These are phyloP conservation scores for Tuber umbilicatum DNA, from an alignment of 495 filamentous ascomycete species.

Conservation along the genomic window DNA sequence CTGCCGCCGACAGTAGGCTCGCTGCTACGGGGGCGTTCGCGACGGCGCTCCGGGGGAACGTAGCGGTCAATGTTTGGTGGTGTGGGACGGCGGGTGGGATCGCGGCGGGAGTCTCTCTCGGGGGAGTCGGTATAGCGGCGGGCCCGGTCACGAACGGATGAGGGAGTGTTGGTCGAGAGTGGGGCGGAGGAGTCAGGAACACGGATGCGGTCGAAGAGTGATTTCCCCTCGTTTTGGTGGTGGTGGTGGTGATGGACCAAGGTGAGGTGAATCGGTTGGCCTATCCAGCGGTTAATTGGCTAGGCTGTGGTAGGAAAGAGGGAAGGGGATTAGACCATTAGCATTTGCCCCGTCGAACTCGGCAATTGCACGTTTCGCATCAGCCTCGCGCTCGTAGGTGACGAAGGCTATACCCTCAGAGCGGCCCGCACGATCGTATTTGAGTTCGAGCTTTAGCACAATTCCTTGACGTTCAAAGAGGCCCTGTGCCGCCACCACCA, in stretches of 20 bases:
- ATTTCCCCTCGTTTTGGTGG: conserved; percentile 43
- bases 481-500: conserved; percentile 51
- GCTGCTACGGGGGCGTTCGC: conserved; percentile 37
- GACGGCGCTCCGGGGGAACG: conserved; percentile 56
- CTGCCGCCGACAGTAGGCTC: conserved; percentile 44
- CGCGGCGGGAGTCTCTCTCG: conserved; percentile 27
- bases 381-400: conserved; percentile 61
- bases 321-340: conserved; percentile 50
- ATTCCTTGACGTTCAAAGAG: conserved; percentile 74
- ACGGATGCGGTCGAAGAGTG: conserved; percentile 60
- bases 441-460: conserved; percentile 60
- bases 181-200: conserved; percentile 44
- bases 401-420: conserved; percentile 81
- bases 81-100: conserved; percentile 38
- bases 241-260: conserved; percentile 47
- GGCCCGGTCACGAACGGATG: not conserved
- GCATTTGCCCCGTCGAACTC: conserved; percentile 90
- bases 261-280: conserved; percentile 77
- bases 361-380: conserved; percentile 66
- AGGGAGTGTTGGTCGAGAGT: not conserved
- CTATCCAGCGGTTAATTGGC: conserved; percentile 38
- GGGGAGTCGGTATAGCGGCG: conserved; percentile 46
- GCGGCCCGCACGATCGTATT: conserved; percentile 85
- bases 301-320: not conserved
- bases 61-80: conserved; percentile 71